Percentiles rank a stretch among this genome's conserved stretches.
These are phyloP conservation scores for Acanthamoeba culbertsoni DNA, from an alignment of 208 protist species.

Conservation along the genomic window DNA sequence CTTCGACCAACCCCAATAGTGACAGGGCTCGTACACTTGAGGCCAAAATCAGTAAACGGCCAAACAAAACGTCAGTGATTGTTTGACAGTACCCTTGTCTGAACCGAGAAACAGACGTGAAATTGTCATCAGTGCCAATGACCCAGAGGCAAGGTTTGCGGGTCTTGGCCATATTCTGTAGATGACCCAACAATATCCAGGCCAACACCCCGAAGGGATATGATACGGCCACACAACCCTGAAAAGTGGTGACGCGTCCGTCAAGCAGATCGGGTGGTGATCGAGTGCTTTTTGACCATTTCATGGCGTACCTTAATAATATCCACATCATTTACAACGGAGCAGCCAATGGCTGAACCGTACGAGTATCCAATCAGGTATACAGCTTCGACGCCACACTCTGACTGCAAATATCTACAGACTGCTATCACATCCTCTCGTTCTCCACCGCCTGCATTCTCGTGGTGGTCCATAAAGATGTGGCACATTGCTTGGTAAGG, in stretches of 20 bases:
- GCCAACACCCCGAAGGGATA: conserved; percentile 52
- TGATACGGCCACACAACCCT: not conserved
- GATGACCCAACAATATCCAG: conserved; percentile 29
- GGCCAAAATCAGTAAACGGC: not conserved
- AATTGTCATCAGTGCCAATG: conserved; percentile 35
- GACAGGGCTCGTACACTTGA: not conserved
- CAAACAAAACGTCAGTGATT: too few relatives aligned
- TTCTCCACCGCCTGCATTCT: not conserved
- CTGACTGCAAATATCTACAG: conserved; percentile 38
- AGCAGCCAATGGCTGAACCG: conserved; percentile 39
- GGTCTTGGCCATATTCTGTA: not conserved
- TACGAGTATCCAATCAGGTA: conserved; percentile 48
- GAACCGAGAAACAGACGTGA: conserved; percentile 4
- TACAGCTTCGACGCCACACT: not conserved
- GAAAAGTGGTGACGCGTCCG: too few relatives aligned
- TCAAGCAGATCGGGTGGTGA: too few relatives aligned
- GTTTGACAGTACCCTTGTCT: not conserved
- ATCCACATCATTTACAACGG: conserved; percentile 55
- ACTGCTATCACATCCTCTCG: conserved; percentile 14
- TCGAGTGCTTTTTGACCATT: too few relatives aligned
- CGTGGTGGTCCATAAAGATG: not conserved
- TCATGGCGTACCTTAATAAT: not conserved
- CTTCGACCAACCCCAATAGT: not conserved
- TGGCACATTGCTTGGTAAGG: not conserved
- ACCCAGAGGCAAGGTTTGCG: conserved; percentile 34